Evolutionary conservation across 192 early-diverging fungal genomes (phyloP).

Genomic region (Podila clonocystis): DNA sequence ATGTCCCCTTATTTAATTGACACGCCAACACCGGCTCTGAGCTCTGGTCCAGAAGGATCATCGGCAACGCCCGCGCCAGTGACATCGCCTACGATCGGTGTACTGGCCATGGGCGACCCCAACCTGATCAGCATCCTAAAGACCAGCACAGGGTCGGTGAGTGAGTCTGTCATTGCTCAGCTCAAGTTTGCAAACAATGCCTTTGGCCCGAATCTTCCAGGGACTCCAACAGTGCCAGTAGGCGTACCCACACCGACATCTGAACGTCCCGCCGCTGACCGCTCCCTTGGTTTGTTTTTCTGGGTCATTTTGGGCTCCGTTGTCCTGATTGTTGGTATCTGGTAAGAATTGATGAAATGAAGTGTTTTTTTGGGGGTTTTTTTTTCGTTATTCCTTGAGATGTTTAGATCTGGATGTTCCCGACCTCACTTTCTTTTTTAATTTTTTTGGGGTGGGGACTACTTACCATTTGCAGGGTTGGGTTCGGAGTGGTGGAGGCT

Average conservation of each 20-base stretch:
- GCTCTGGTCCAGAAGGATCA: no score
- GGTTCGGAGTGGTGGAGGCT: slow-evolving; percentile 44
- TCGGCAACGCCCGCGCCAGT: background rate
- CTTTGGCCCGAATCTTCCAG: slow-evolving; percentile 1
- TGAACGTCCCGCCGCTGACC: slow-evolving; percentile 14
- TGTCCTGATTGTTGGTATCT: slow-evolving; percentile 37
- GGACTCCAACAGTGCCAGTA: background rate
- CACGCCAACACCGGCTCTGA: background rate
- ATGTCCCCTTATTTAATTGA: slow-evolving; percentile 2
- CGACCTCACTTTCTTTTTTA: background rate
- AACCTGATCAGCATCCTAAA: slow-evolving; percentile 18
- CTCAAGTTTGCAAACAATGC: slow-evolving; percentile 24
- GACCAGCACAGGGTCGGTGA: background rate
- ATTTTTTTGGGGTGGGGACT: background rate
- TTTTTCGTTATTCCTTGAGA: background rate
- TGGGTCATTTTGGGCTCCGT: slow-evolving; percentile 39
- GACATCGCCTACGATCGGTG: slow-evolving; percentile 2
- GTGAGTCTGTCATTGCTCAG: slow-evolving; percentile 25
- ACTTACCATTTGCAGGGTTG: slow-evolving; percentile 13
- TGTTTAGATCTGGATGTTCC: background rate
- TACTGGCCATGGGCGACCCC: slow-evolving; percentile 26
- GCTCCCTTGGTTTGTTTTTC: slow-evolving; percentile 34
- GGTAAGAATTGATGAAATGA: slow-evolving; percentile 10
- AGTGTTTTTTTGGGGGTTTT: no score
- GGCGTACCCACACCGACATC: background rate